Base-by-base conservation (phyloP, 306 rosid species). In the Casuarina glauca region DNA sequence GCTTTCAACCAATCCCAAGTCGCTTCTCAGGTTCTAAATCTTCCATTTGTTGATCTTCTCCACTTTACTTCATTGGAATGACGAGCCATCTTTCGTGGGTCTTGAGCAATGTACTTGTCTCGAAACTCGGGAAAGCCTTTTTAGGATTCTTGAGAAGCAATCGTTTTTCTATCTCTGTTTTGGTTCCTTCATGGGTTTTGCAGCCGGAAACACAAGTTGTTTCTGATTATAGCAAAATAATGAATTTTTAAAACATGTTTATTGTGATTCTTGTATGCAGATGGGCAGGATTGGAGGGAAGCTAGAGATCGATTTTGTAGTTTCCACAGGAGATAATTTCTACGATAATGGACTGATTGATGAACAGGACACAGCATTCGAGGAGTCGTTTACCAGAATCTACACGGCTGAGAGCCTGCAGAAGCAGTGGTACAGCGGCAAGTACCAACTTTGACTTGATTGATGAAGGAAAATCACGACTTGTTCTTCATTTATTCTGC, bases 321-420 rank as follows among this genome's bases (percentile, higher is more conserved):
- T 88, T 50, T 88, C 91, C 1, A 85, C 91, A 1, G 89, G 91
- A 51, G 91, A 88, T 79, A 88, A 88, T 77, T 88, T 88, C 76
- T 88, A 88, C 71, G 91, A 88, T 54, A 36, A 88, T 76, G 91
- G 91, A n/a, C 70, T 88, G 9, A 81, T 73, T 46, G 12, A 44
- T 52, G 76, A 69, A 1, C 77, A 74, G 32, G 91, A 88, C 38
- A 15, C 78, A 3, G 80, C 76, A 0, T 88, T 88, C 79, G 81
- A 85, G 80, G 87, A 88, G 6, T 88, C 91, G 50, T 88, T 88
- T 60, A 78, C 84, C 11, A 64, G 76, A 19, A 81, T 88, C 35
- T 88, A 88, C 84, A 64, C 86, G 1, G 86, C 86, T 52, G 76
- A 85, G 32, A 81, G 86, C 82, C 64, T 88, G 42, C 89, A 85